Conservation (phyloP, 2,329 filamentous ascomycete species). For the Aspergillus sp. region DNA sequence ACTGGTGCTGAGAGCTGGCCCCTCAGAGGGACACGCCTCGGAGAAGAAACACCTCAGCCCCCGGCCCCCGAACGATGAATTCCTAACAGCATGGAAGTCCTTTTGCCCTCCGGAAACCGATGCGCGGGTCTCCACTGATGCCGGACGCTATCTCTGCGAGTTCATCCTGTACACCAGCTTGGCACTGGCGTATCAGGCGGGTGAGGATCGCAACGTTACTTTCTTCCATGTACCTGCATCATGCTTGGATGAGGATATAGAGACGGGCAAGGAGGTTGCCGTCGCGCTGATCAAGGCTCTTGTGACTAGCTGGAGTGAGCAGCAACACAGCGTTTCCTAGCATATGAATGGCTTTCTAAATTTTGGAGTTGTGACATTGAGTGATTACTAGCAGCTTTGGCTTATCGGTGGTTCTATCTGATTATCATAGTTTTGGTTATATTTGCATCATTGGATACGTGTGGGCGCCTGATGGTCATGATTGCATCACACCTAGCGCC, state of each 20-base stretch:
- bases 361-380: background rate
- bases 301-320: slow-evolving; percentile 43
- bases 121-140: slow-evolving; percentile 65
- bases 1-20: slow-evolving; percentile 57
- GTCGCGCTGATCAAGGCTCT: slow-evolving; percentile 48
- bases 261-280: slow-evolving; percentile 43
- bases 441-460: background rate
- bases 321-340: background rate
- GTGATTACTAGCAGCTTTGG: background rate
- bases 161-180: slow-evolving; percentile 75
- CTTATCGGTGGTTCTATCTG: background rate
- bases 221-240: slow-evolving; percentile 74
- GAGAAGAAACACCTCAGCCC: slow-evolving; percentile 19
- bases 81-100: slow-evolving; percentile 39
- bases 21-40: slow-evolving; percentile 12
- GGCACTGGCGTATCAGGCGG: slow-evolving; percentile 43
- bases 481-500: too few relatives aligned
- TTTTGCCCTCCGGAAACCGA: slow-evolving; percentile 37
- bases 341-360: background rate
- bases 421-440: background rate
- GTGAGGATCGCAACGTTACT: slow-evolving; percentile 51
- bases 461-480: too few relatives aligned
- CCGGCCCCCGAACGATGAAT: slow-evolving; percentile 35
- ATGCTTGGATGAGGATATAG: slow-evolving; percentile 51
- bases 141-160: slow-evolving; percentile 74